Evolutionary conservation across 1,284 basidiomycete species (phyloP).

Genomic region (Tilletia indica): DNA sequence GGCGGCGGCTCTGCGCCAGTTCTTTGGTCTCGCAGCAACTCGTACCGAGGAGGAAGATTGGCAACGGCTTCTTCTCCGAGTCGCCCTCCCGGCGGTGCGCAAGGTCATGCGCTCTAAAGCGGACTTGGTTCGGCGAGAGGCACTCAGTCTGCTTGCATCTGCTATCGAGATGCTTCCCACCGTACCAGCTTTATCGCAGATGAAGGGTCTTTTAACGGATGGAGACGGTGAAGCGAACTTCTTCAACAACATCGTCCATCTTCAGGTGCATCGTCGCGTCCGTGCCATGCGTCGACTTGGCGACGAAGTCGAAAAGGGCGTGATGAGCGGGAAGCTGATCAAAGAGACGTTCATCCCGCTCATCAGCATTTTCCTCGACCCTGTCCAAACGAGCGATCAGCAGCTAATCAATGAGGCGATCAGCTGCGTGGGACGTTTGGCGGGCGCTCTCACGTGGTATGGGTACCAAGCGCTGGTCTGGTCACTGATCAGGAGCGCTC

Average conservation of each 20-base stretch:
- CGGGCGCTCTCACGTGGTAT: constrained; percentile 66
- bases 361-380: constrained; percentile 74
- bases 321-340: constrained; percentile 71
- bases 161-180: constrained; percentile 64
- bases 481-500: constrained; percentile 75
- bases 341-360: constrained; percentile 84
- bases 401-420: constrained; percentile 90
- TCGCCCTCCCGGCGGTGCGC: constrained; percentile 79
- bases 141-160: constrained; percentile 76
- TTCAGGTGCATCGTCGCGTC: constrained; percentile 86
- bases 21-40: constrained; percentile 62
- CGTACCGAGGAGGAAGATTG: constrained; percentile 22
- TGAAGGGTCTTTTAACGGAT: constrained; percentile 76
- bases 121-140: constrained; percentile 85
- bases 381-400: constrained; percentile 71
- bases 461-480: constrained; percentile 79
- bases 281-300: constrained; percentile 82
- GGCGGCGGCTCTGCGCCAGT: constrained; percentile 72
- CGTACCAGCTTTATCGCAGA: constrained; percentile 70
- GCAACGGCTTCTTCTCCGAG: constrained; percentile 63
- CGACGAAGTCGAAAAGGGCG: constrained; percentile 73
- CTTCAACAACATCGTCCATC: constrained; percentile 93
- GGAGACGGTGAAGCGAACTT: constrained; percentile 95
- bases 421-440: constrained; percentile 58
- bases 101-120: constrained; percentile 74